Conservation (phyloP, 345 rosid species). For the Garcia nutans region DNA sequence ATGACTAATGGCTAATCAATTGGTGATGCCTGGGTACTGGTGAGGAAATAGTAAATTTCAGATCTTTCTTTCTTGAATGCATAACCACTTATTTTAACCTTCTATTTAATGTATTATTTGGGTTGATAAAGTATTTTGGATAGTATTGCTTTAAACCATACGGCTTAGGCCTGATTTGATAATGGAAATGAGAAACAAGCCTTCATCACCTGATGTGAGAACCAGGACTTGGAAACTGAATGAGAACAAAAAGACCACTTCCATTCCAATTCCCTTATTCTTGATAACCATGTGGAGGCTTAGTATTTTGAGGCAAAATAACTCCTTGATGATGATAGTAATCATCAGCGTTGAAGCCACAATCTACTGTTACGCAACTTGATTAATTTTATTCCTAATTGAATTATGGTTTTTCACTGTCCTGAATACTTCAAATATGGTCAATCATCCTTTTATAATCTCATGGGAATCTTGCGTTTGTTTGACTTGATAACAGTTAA, state of each 20-base stretch:
- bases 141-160: neutral
- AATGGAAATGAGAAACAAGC: neutral
- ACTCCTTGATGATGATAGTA: conserved; percentile 9
- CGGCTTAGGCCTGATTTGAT: neutral
- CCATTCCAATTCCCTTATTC: neutral
- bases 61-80: neutral
- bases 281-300: neutral
- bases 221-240: neutral
- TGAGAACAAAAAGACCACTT: neutral
- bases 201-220: neutral
- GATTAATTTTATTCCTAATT: neutral
- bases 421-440: neutral
- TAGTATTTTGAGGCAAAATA: neutral
- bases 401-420: neutral
- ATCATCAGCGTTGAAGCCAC: conserved; percentile 2
- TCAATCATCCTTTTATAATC: conserved; percentile 6
- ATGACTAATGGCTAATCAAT: neutral
- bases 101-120: neutral
- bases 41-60: neutral
- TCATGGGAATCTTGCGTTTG: conserved; percentile 18
- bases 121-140: neutral
- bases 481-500: conserved; percentile 34
- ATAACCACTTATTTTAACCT: neutral
- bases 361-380: conserved; percentile 10
- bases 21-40: neutral